phyloP scores from a whole-genome alignment of 257 asterid genomes.

The Verbascum thapsus region DNA sequence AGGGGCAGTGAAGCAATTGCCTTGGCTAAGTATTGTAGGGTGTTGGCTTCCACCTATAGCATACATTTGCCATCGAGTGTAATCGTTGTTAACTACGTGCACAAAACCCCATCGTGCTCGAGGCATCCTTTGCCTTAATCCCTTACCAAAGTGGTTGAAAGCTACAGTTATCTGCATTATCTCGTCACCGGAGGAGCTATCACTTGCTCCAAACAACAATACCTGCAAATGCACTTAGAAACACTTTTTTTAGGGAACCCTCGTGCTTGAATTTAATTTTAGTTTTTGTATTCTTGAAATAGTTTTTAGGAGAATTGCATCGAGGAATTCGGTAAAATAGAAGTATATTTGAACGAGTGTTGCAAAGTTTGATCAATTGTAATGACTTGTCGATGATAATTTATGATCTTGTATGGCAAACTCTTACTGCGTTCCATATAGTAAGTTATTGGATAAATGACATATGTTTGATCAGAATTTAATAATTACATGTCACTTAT shows the following conservation, averaged over 20 bases:
- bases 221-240: constrained; percentile 34
- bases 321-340: too few relatives aligned
- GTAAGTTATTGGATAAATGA: too few relatives aligned
- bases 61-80: constrained; percentile 63
- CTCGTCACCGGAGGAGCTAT: constrained; percentile 37
- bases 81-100: constrained; percentile 60
- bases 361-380: too few relatives aligned
- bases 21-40: constrained; percentile 66
- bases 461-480: too few relatives aligned
- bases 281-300: too few relatives aligned
- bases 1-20: constrained; percentile 61
- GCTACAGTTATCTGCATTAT: constrained; percentile 66
- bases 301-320: too few relatives aligned
- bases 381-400: too few relatives aligned
- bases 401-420: too few relatives aligned
- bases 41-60: constrained; percentile 74
- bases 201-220: constrained; percentile 62
- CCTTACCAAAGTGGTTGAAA: constrained; percentile 66
- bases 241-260: background rate
- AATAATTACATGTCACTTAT: too few relatives aligned
- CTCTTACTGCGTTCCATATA: too few relatives aligned
- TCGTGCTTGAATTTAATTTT: too few relatives aligned
- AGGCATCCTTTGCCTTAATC: constrained; percentile 65
- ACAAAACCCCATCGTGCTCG: constrained; percentile 55
- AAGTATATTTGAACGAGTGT: too few relatives aligned